Evolutionary conservation across 2,329 filamentous ascomycete genomes (phyloP).

Genomic region (Hyphodiscus sp.): DNA sequence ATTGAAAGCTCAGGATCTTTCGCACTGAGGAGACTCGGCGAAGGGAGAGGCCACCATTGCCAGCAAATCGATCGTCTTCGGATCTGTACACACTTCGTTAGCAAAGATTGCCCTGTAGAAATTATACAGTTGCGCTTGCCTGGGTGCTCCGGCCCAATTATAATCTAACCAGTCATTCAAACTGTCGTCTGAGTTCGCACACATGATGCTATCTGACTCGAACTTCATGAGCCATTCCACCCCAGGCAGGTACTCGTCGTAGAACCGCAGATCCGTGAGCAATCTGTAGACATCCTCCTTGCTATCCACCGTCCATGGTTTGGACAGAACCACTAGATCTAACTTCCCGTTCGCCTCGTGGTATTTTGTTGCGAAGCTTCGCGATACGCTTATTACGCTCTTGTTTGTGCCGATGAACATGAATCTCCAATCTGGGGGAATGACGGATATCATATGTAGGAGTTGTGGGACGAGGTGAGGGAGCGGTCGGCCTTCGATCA

Average conservation of each 20-base stretch:
- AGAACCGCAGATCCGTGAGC: slow-evolving; percentile 46
- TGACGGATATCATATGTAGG: slow-evolving; percentile 50
- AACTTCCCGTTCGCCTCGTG: slow-evolving; percentile 44
- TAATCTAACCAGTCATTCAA: slow-evolving; percentile 26
- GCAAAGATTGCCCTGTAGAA: neutral
- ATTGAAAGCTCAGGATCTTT: slow-evolving; percentile 42
- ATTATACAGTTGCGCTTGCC: slow-evolving; percentile 29
- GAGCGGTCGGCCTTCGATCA: slow-evolving; percentile 46
- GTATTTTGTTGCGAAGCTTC: slow-evolving; percentile 41
- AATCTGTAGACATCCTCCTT: slow-evolving; percentile 48
- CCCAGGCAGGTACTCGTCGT: slow-evolving; percentile 41
- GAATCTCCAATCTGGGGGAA: slow-evolving; percentile 50
- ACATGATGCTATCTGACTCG: slow-evolving; percentile 51
- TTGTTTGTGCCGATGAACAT: slow-evolving; percentile 44
- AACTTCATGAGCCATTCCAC: slow-evolving; percentile 50
- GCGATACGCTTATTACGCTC: slow-evolving; percentile 40
- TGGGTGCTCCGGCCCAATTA: slow-evolving; percentile 34
- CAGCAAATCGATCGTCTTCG: slow-evolving; percentile 39
- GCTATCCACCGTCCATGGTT: slow-evolving; percentile 15
- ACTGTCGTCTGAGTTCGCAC: slow-evolving; percentile 43
- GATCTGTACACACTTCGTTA: slow-evolving; percentile 25
- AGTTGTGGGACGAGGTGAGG: slow-evolving; percentile 46
- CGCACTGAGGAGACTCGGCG: slow-evolving; percentile 46
- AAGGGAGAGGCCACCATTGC: slow-evolving; percentile 48
- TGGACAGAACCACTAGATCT: slow-evolving; percentile 3